These are phyloP conservation scores for Kwoniella mangroviensis DNA, from an alignment of 768 basidiomycete genomes.

Conservation along the genomic window DNA sequence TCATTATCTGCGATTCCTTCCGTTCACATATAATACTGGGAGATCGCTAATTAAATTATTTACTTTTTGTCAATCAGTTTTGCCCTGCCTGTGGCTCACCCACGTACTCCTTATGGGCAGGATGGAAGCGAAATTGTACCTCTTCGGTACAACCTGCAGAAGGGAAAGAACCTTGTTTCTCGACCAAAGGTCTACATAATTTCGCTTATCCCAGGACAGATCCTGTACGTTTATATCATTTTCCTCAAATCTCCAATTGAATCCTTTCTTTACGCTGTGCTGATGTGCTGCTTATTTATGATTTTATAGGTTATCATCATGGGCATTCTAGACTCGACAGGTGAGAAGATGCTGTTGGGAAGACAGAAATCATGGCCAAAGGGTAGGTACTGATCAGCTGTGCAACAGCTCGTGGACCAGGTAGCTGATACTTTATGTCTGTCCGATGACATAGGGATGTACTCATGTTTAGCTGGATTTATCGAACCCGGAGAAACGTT, in stretches of 20 bases:
- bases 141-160: constrained; percentile 56
- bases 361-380: constrained; percentile 65
- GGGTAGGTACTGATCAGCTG: constrained; percentile 35
- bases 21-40: too few relatives aligned
- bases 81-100: constrained; percentile 84
- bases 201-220: constrained; percentile 62
- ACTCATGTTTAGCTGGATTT: constrained; percentile 91
- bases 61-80: constrained; percentile 71
- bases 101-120: constrained; percentile 86
- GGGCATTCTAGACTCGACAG: constrained; percentile 76
- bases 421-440: neutral
- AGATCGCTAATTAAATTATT: too few relatives aligned
- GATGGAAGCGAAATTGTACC: constrained; percentile 89
- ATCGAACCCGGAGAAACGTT: constrained; percentile 92
- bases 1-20: too few relatives aligned
- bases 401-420: neutral
- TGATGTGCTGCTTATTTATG: too few relatives aligned
- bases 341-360: constrained; percentile 84
- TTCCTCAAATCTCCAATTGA: neutral
- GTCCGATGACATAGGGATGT: constrained; percentile 57
- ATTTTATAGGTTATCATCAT: constrained; percentile 79
- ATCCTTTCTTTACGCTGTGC: too few relatives aligned
- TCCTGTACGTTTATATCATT: constrained; percentile 34
- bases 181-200: constrained; percentile 83
- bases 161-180: constrained; percentile 48